Conservation (phyloP, 2,329 filamentous ascomycete species). For the Sclerotinia spermophila region DNA sequence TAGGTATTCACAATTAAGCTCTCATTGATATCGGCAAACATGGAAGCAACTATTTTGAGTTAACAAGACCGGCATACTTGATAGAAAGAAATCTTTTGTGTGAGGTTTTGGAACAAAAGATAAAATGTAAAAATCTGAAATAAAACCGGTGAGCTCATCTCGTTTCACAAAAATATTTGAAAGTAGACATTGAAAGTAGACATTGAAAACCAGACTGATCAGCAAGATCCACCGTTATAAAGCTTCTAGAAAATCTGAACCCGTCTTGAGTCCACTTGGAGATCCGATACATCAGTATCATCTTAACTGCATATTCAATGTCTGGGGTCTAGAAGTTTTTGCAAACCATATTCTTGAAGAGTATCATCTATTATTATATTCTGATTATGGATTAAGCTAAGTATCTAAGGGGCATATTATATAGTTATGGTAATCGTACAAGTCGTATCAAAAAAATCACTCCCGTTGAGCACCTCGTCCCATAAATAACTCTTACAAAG, state of each 20-base stretch:
- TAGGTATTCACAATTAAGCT: background rate
- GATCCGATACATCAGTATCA: background rate
- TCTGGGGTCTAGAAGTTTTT: background rate
- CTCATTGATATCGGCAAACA: background rate
- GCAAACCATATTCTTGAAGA: background rate
- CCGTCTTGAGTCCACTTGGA: background rate
- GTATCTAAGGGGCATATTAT: slow-evolving; percentile 15
- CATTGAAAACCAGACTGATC: background rate
- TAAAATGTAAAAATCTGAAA: no score
- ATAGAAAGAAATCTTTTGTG: background rate
- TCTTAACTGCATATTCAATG: background rate
- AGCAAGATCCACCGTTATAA: background rate
- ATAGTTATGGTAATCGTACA: slow-evolving; percentile 19
- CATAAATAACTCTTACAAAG: slow-evolving; percentile 3
- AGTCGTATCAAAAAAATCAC: slow-evolving; percentile 13
- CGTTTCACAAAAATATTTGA: background rate
- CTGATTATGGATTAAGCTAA: slow-evolving; percentile 16
- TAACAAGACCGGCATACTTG: background rate
- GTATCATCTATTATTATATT: slow-evolving; percentile 18
- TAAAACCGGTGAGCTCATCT: background rate
- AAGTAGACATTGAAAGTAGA: background rate
- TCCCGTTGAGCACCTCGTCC: background rate
- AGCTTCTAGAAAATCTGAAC: background rate
- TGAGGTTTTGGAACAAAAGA: background rate
- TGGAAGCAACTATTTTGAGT: background rate